Evolutionary conservation across 1,284 basidiomycete species (phyloP).

Genomic region (Moniliophthora roreri): DNA sequence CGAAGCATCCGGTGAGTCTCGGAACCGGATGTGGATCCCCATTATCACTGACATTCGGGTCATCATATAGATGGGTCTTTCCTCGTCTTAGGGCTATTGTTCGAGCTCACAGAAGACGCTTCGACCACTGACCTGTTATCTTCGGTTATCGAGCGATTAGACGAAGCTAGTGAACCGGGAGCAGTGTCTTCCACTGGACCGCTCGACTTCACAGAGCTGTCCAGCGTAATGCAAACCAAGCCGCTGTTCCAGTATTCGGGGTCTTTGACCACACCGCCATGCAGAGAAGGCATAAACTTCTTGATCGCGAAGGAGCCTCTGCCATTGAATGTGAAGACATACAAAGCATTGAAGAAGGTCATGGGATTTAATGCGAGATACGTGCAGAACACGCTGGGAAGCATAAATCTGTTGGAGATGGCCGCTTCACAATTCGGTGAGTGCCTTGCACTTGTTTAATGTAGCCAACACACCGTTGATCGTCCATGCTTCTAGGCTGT

Average conservation of each 20-base stretch:
- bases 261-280: conserved; percentile 13
- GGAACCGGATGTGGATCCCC: neutral
- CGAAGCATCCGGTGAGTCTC: neutral
- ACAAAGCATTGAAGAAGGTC: conserved; percentile 7
- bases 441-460: neutral
- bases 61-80: neutral
- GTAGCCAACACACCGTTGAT: too few relatives aligned
- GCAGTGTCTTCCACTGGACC: neutral
- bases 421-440: neutral
- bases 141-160: neutral
- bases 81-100: conserved; percentile 6
- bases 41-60: neutral
- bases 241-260: conserved; percentile 7
- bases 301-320: conserved; percentile 1
- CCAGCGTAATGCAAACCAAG: neutral
- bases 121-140: conserved; percentile 1
- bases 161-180: neutral
- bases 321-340: conserved; percentile 5
- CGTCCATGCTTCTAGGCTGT: too few relatives aligned
- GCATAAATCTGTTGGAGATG: neutral
- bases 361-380: conserved; percentile 6
- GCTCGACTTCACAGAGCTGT: conserved; percentile 8
- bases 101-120: neutral
- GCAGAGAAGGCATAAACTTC: conserved; percentile 11
- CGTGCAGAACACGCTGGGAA: neutral